Percentiles rank a stretch among this genome's conserved stretches.
These are phyloP conservation scores for Phytophthora uliginosa DNA, from an alignment of 352 stramenopile genomes.

Conservation along the genomic window DNA sequence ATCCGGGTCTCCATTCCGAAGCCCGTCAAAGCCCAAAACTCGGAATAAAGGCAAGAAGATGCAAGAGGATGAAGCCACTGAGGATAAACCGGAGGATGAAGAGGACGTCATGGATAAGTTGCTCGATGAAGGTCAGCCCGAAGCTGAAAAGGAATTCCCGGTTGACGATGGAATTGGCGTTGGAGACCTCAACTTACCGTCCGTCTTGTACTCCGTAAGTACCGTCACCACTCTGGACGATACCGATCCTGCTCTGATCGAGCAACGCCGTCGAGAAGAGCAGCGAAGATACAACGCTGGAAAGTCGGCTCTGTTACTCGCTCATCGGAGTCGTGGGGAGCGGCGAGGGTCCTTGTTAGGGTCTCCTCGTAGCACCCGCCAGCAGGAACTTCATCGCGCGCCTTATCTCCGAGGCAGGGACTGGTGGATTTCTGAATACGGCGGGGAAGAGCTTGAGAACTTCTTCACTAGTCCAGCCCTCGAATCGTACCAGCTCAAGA, in stretches of 20 bases:
- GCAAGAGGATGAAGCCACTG: neutral
- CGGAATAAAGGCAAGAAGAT: constrained; percentile 8
- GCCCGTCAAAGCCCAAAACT: constrained; percentile 37
- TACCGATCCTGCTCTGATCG: constrained; percentile 60
- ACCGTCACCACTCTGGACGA: constrained; percentile 10
- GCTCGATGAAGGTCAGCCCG: constrained; percentile 27
- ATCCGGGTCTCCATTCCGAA: constrained; percentile 52
- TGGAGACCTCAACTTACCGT: constrained; percentile 51
- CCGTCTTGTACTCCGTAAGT: constrained; percentile 26
- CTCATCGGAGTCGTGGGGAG: constrained; percentile 4
- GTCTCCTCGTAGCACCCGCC: constrained; percentile 9
- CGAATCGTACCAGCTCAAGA: constrained; percentile 79
- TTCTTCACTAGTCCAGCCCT: constrained; percentile 77
- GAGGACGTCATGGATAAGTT: constrained; percentile 19
- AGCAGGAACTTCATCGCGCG: constrained; percentile 34
- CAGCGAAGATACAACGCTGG: constrained; percentile 65
- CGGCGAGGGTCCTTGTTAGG: constrained; percentile 13
- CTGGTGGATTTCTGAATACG: constrained; percentile 79
- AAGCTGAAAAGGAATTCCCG: constrained; percentile 20
- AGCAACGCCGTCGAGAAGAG: constrained; percentile 54
- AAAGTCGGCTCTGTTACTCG: constrained; percentile 51
- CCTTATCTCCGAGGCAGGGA: constrained; percentile 72
- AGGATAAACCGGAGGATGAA: constrained; percentile 13
- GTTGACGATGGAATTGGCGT: constrained; percentile 72
- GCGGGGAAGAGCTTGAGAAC: constrained; percentile 83